Percentiles rank a stretch among this genome's conserved stretches.
These are phyloP conservation scores for Microdochium trichocladiopsis DNA, from an alignment of 2,329 filamentous ascomycete species.

Conservation along the genomic window DNA sequence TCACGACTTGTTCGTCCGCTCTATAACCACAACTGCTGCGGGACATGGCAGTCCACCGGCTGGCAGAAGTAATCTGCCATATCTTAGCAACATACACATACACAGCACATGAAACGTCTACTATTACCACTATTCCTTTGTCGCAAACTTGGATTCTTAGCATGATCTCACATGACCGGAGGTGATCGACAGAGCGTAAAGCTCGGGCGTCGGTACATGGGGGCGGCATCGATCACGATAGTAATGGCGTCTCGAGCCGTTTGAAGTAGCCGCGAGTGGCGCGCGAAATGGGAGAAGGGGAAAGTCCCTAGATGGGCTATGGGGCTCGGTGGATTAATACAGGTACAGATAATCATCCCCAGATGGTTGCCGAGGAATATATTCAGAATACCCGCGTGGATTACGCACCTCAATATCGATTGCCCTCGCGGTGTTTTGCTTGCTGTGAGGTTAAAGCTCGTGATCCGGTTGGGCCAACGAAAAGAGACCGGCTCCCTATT, in stretches of 20 bases:
- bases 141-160: not conserved
- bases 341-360: not conserved
- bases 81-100: constrained; percentile 5
- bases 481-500: no score
- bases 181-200: not conserved
- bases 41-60: not conserved
- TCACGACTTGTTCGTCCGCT: not conserved
- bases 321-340: not conserved
- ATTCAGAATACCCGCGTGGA: not conserved
- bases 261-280: no score
- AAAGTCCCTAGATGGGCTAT: no score
- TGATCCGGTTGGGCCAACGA: no score
- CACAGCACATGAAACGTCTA: not conserved
- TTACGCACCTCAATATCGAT: not conserved
- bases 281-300: no score
- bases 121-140: not conserved
- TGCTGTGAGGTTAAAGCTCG: no score
- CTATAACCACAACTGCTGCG: not conserved
- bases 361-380: not conserved
- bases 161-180: not conserved
- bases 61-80: constrained; percentile 5
- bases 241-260: no score
- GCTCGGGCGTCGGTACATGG: not conserved
- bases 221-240: no score
- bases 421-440: not conserved